Evolutionary conservation across 495 filamentous ascomycete genomes (phyloP), one percentile per base, ranked within the genome.

Genomic region (Hypomontagnella submonticulosa): DNA sequence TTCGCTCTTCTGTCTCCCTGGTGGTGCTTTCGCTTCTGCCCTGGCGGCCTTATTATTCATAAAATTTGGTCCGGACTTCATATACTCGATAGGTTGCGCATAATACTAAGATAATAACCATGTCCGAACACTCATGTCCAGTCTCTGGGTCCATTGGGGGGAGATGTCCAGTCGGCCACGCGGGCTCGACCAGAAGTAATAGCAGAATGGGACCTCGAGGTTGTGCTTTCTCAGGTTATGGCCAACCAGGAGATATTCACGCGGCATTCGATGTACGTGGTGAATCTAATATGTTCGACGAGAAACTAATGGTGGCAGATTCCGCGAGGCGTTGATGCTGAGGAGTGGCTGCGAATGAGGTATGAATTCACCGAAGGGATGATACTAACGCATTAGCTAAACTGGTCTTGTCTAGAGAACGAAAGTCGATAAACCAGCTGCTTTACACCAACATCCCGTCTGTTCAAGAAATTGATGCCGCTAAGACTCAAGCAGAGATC

Each of bases 401-500:
- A 38, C 30, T 20, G 10, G 9, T 33, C 37, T 6, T 13, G 32
- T 50, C 0, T 46, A 66, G 63, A 55, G 63, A 67, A 34, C 63
- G 63, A 15, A 67, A 67, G 32, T 56, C 63, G 23, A 67, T 67
- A 61, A 67, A 67, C 7, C 63, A 67, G 38, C 19, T 67, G 32
- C 56, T 67, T 30, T 67, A 67, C 13, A 61, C 18, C 13, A 42
- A 57, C 5, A 67, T 67, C 10, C 63, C 63, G 11, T 61, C 63
- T 4, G 63, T 67, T 30, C 33, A 51, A 36, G 57, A 61, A 36
- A 62, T 81, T 71, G 66, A 66, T 67, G 47, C 64, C 69, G 55
- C 71, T 63, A 74, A 75, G 58, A 66, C 51, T 44, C 38, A 58
- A 33, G 48, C 59, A 19, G 76, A 78, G 38, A 69, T 81, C 60